Percentiles rank a stretch among this genome's conserved stretches.
Conservation (phyloP, 805 yeast species). For the Hanseniaspora lachancei region DNA sequence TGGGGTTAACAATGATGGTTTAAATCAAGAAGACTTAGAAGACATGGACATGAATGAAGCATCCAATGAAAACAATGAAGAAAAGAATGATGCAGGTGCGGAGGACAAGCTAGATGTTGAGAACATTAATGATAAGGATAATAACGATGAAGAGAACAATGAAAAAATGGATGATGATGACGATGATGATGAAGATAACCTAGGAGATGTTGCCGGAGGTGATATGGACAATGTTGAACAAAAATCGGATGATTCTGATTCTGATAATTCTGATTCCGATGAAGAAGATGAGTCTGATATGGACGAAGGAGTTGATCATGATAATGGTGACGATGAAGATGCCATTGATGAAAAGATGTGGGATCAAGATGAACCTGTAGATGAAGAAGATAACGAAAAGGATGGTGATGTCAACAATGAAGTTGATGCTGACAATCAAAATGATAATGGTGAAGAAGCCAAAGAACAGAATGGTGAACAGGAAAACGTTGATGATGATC, state of each 20-base stretch:
- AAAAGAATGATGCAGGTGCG: conserved; percentile 58
- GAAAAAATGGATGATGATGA: conserved; percentile 39
- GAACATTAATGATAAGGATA: conserved; percentile 58
- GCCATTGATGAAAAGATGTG: conserved; percentile 80
- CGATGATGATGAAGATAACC: conserved; percentile 57
- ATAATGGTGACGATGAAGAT: conserved; percentile 40
- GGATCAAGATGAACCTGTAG: conserved; percentile 60
- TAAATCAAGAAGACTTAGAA: conserved; percentile 38
- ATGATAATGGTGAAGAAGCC: conserved; percentile 41
- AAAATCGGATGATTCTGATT: conserved; percentile 75
- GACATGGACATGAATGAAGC: conserved; percentile 40
- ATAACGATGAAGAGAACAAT: conserved; percentile 37
- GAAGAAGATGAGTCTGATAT: conserved; percentile 60
- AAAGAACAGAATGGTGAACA: conserved; percentile 32
- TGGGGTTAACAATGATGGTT: conserved; percentile 44
- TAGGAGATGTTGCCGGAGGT: conserved; percentile 81
- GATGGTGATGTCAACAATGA: conserved; percentile 61
- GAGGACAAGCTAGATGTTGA: conserved; percentile 90
- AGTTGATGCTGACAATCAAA: conserved; percentile 62
- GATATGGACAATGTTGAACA: conserved; percentile 37
- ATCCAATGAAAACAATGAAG: conserved; percentile 55
- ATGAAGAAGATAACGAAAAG: conserved; percentile 69
- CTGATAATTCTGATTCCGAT: conserved; percentile 22
- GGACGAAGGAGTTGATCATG: conserved; percentile 60
- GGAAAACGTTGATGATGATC: conserved; percentile 28